Conservation (phyloP, 352 stramenopile genomes). For the Globisporangium polare region DNA sequence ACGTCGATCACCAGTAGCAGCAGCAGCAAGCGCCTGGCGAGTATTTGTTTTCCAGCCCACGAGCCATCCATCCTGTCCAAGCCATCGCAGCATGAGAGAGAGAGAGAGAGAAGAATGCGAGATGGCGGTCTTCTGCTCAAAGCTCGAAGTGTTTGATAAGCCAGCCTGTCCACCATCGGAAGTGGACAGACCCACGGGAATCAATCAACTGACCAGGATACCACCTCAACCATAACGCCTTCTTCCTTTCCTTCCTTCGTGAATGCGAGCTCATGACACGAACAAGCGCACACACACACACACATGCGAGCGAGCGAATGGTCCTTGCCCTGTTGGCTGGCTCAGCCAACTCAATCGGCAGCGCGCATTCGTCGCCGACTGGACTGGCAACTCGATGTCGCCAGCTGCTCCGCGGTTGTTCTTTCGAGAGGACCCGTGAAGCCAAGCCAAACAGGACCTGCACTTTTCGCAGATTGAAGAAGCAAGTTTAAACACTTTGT, state of each 20-base stretch:
- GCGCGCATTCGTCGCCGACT: too few relatives aligned
- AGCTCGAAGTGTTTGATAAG: not conserved
- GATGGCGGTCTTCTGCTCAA: not conserved
- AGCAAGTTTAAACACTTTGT: not conserved
- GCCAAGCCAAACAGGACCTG: not conserved
- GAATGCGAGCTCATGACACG: too few relatives aligned
- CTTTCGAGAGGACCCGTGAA: not conserved
- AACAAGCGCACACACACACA: too few relatives aligned
- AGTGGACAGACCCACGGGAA: not conserved
- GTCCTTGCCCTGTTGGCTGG: too few relatives aligned
- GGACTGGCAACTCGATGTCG: too few relatives aligned
- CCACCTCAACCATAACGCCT: too few relatives aligned
- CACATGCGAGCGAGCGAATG: too few relatives aligned
- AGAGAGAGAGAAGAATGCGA: constrained; percentile 1
- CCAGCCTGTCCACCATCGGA: not conserved
- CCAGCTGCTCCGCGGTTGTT: not conserved
- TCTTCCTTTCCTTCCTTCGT: not conserved
- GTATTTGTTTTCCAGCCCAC: constrained; percentile 3
- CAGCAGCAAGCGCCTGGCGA: not conserved
- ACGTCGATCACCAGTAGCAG: not conserved
- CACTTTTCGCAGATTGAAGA: not conserved
- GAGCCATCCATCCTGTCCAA: not conserved
- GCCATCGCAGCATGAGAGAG: not conserved
- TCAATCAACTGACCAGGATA: not conserved
- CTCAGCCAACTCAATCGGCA: too few relatives aligned